Evolutionary conservation across 2,329 filamentous ascomycete species (phyloP).

Genomic region (Alternaria postmessia): DNA sequence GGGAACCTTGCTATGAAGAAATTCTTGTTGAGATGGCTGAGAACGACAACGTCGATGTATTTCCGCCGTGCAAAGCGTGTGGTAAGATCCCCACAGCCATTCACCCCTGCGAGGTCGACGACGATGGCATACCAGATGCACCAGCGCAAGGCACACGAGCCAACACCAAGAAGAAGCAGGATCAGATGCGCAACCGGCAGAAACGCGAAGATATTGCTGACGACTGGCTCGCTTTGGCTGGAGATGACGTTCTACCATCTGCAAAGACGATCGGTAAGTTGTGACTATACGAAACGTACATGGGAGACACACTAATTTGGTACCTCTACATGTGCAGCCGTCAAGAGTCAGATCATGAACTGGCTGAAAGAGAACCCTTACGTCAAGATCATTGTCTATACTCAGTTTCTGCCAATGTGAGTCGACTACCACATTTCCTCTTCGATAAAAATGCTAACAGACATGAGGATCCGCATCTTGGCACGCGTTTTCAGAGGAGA

Average conservation of each 20-base stretch:
- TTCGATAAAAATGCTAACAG: slow-evolving; percentile 9
- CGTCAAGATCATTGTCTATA: slow-evolving; percentile 68
- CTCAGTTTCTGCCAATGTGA: slow-evolving; percentile 63
- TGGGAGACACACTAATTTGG: not conserved
- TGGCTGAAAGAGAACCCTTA: slow-evolving; percentile 55
- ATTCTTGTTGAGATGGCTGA: slow-evolving; percentile 41
- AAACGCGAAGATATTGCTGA: slow-evolving; percentile 41
- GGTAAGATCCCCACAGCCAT: slow-evolving; percentile 33
- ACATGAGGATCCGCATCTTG: slow-evolving; percentile 57
- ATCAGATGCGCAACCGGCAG: slow-evolving; percentile 17
- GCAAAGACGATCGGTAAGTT: slow-evolving; percentile 53
- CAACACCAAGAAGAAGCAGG: slow-evolving; percentile 23
- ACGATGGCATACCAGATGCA: slow-evolving; percentile 13
- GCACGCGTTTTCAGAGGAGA: slow-evolving; percentile 59
- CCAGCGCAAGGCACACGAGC: slow-evolving; percentile 28
- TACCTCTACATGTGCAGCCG: slow-evolving; percentile 16
- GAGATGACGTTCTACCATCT: slow-evolving; percentile 52
- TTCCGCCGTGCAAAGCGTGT: slow-evolving; percentile 46
- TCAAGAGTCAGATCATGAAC: slow-evolving; percentile 57
- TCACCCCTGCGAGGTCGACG: slow-evolving; percentile 34
- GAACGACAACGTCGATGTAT: not conserved
- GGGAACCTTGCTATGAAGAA: slow-evolving; percentile 54
- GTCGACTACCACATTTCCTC: not conserved
- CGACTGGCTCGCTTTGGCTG: slow-evolving; percentile 51
- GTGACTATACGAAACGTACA: not conserved